Conservation (phyloP, 2,329 filamentous ascomycete genomes). For the Taxawa tesnikishii region DNA sequence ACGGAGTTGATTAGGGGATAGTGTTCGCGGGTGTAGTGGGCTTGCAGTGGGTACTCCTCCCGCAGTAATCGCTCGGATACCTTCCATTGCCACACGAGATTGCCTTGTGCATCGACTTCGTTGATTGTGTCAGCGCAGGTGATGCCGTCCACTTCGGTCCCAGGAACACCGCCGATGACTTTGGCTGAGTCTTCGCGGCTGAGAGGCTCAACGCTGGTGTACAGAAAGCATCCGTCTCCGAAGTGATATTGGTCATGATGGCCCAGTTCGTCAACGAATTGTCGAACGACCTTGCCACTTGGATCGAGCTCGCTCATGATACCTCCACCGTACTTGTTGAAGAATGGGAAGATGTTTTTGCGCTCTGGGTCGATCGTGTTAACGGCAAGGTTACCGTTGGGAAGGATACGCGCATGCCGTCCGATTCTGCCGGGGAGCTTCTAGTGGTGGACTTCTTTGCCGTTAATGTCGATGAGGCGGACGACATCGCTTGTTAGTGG, state of each 20-base stretch:
- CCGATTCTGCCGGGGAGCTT: constrained; percentile 28
- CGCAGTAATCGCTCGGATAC: constrained; percentile 28
- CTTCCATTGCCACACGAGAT: constrained; percentile 31
- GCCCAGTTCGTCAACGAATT: constrained; percentile 28
- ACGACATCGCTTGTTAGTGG: constrained; percentile 29
- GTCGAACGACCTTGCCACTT: constrained; percentile 24
- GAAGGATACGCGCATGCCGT: constrained; percentile 31
- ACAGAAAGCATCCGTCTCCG: constrained; percentile 29
- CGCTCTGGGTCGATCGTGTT: constrained; percentile 29
- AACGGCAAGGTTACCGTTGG: constrained; percentile 31
- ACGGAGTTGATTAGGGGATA: constrained; percentile 35
- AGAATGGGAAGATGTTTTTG: constrained; percentile 29
- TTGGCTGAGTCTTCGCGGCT: constrained; percentile 21
- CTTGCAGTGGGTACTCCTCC: constrained; percentile 26
- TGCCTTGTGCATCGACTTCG: constrained; percentile 24
- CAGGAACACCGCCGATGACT: constrained; percentile 29
- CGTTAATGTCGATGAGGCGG: constrained; percentile 27
- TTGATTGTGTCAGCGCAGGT: constrained; percentile 32
- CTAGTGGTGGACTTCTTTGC: constrained; percentile 32
- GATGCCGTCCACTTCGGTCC: constrained; percentile 25
- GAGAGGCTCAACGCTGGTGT: constrained; percentile 30
- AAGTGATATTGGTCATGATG: constrained; percentile 36
- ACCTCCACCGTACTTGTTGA: constrained; percentile 33
- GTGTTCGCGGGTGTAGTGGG: constrained; percentile 29
- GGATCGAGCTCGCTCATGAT: constrained; percentile 31